Evolutionary conservation across 805 yeast genomes (phyloP).

Genomic region (Kuraishia piskuri): DNA sequence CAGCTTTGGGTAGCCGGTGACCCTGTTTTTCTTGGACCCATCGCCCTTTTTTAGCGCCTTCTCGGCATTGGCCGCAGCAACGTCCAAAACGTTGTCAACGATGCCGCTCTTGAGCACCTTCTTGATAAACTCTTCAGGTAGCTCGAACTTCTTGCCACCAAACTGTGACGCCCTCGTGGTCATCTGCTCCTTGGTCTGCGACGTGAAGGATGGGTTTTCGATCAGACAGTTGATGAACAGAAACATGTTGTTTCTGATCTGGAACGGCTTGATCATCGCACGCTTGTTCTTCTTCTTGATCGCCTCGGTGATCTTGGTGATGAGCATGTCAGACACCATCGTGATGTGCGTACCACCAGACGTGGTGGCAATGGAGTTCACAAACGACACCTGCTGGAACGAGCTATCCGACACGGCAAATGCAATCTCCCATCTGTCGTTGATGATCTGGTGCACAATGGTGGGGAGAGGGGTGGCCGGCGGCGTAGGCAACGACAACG

Average conservation of each 20-base stretch:
- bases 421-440: slow-evolving; percentile 93
- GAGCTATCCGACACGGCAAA: slow-evolving; percentile 87
- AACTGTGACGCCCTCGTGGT: slow-evolving; percentile 85
- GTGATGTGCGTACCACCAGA: slow-evolving; percentile 95
- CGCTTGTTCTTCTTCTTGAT: slow-evolving; percentile 58
- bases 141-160: slow-evolving; percentile 71
- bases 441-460: slow-evolving; percentile 70
- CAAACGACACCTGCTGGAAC: slow-evolving; percentile 93
- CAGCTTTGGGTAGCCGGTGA: slow-evolving; percentile 81
- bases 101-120: slow-evolving; percentile 62
- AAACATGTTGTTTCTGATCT: slow-evolving; percentile 85
- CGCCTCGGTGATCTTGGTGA: slow-evolving; percentile 63
- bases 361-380: slow-evolving; percentile 95
- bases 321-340: slow-evolving; percentile 75
- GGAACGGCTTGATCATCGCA: slow-evolving; percentile 77
- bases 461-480: slow-evolving; percentile 34
- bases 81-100: slow-evolving; percentile 68
- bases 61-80: slow-evolving; percentile 84
- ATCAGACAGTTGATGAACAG: slow-evolving; percentile 84
- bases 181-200: slow-evolving; percentile 94
- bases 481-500: slow-evolving; percentile 6
- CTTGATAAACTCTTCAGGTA: slow-evolving; percentile 70
- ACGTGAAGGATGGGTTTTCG: slow-evolving; percentile 95
- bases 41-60: slow-evolving; percentile 82
- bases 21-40: slow-evolving; percentile 75